phyloP scores from a whole-genome alignment of 2,329 filamentous ascomycete species.

The Sclerotinia subarctica region DNA sequence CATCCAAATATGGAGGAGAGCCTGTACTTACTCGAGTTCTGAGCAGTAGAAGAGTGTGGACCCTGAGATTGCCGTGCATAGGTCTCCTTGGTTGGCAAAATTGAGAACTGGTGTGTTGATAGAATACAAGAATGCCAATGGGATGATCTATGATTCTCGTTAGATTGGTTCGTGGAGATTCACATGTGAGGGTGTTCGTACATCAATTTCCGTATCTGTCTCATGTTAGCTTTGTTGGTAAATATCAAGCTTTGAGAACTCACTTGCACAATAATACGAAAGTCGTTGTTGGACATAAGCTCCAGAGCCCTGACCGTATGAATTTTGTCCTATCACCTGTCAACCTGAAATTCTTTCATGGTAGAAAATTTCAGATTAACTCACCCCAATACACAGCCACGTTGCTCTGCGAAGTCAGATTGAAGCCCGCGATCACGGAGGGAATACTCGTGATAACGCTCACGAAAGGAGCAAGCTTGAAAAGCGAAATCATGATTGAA shows the following conservation, averaged over 20 bases:
- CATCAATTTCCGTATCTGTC: slow-evolving; percentile 48
- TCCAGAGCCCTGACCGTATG: slow-evolving; percentile 46
- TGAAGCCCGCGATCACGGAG: slow-evolving; percentile 42
- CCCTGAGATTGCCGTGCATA: slow-evolving; percentile 58
- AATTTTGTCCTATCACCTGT: slow-evolving; percentile 54
- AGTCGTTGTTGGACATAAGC: slow-evolving; percentile 52
- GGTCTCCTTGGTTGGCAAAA: slow-evolving; percentile 62
- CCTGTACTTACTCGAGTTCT: slow-evolving; percentile 57
- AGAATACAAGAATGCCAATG: slow-evolving; percentile 59
- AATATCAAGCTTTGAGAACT: slow-evolving; percentile 31
- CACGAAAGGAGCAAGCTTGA: slow-evolving; percentile 27
- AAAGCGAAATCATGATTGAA: slow-evolving; percentile 4
- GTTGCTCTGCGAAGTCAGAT: slow-evolving; percentile 48
- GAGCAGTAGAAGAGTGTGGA: slow-evolving; percentile 59
- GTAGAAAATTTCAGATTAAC: slow-evolving; percentile 15
- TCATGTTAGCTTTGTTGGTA: slow-evolving; percentile 18
- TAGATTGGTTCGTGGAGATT: slow-evolving; percentile 11
- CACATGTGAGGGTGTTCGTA: slow-evolving; percentile 31
- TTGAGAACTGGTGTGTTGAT: slow-evolving; percentile 57
- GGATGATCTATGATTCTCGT: slow-evolving; percentile 51
- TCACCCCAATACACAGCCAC: slow-evolving; percentile 66
- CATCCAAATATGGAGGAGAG: background rate
- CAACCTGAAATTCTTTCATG: background rate
- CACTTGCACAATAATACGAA: slow-evolving; percentile 57
- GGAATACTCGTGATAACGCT: slow-evolving; percentile 38